Conservation (phyloP, 768 basidiomycete genomes). For the Boletus patriciae region DNA sequence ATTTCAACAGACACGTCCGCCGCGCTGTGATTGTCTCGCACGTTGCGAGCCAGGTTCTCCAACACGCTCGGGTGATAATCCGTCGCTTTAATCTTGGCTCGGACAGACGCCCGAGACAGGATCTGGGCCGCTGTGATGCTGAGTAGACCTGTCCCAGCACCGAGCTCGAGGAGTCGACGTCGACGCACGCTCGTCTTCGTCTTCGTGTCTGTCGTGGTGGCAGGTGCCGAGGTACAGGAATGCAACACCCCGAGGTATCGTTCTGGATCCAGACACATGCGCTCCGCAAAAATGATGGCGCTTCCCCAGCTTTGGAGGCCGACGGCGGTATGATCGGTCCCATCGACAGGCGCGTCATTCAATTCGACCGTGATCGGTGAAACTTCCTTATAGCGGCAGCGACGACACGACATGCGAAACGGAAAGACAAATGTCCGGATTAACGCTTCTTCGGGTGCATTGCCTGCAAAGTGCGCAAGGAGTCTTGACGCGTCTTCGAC, state of each 20-base stretch:
- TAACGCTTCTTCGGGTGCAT: slow-evolving; percentile 43
- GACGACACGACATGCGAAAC: slow-evolving; percentile 14
- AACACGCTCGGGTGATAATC: slow-evolving; percentile 81
- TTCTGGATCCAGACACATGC: slow-evolving; percentile 52
- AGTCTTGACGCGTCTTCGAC: slow-evolving; percentile 60
- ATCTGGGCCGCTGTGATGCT: slow-evolving; percentile 65
- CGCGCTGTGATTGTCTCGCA: slow-evolving; percentile 48
- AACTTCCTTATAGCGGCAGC: neutral
- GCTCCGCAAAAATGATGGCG: slow-evolving; percentile 67
- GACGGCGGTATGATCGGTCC: slow-evolving; percentile 72
- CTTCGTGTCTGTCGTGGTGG: neutral
- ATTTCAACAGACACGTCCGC: slow-evolving; percentile 43
- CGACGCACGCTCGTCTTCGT: neutral
- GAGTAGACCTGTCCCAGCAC: slow-evolving; percentile 82
- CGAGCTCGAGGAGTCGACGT: slow-evolving; percentile 70
- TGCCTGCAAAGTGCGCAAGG: slow-evolving; percentile 52
- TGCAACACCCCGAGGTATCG: slow-evolving; percentile 36
- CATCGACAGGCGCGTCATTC: slow-evolving; percentile 66
- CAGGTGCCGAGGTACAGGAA: neutral
- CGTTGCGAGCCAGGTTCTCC: slow-evolving; percentile 61
- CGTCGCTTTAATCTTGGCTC: slow-evolving; percentile 55
- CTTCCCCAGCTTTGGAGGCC: slow-evolving; percentile 87
- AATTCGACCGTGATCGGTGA: slow-evolving; percentile 50
- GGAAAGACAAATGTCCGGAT: slow-evolving; percentile 56
- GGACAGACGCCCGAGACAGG: slow-evolving; percentile 22